A percentile compares a stretch with the other conserved stretches of the same genome.
phyloP scores from a whole-genome alignment of 768 basidiomycete genomes.

The Chlorophyllum brunneum region DNA sequence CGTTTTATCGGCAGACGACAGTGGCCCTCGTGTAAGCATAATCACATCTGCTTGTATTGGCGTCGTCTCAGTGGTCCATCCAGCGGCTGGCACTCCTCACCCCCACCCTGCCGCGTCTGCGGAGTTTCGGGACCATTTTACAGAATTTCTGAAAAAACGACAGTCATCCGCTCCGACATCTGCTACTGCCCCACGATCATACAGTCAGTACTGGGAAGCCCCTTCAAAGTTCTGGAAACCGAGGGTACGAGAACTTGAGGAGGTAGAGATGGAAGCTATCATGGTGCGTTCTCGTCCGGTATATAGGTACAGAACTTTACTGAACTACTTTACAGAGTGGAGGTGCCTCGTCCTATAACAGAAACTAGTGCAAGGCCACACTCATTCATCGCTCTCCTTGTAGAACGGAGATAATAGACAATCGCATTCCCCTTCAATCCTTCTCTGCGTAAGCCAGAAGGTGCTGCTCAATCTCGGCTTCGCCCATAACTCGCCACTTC shows the following conservation, averaged over 20 bases:
- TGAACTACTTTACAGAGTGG: conserved; percentile 46
- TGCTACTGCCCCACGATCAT: conserved; percentile 13
- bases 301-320: neutral
- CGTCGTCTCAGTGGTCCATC: conserved; percentile 5
- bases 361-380: conserved; percentile 19
- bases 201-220: conserved; percentile 63
- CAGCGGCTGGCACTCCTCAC: conserved; percentile 38
- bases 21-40: conserved; percentile 41
- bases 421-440: conserved; percentile 42
- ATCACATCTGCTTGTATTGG: neutral
- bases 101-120: conserved; percentile 68
- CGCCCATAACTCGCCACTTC: conserved; percentile 74
- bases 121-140: conserved; percentile 50
- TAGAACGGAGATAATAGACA: conserved; percentile 11
- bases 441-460: conserved; percentile 87
- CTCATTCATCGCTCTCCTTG: conserved; percentile 12
- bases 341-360: conserved; percentile 63
- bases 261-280: conserved; percentile 63
- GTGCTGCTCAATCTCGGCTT: conserved; percentile 75
- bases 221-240: conserved; percentile 57
- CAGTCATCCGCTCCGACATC: conserved; percentile 21
- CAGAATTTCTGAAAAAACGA: conserved; percentile 36
- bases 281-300: conserved; percentile 38
- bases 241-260: conserved; percentile 41
- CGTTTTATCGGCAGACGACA: conserved; percentile 57